A percentile compares a stretch with the other conserved stretches of the same genome.
Evolutionary conservation across 192 early-diverging fungal species (phyloP).

Genomic region (Rhizoclosmatium sp.): DNA sequence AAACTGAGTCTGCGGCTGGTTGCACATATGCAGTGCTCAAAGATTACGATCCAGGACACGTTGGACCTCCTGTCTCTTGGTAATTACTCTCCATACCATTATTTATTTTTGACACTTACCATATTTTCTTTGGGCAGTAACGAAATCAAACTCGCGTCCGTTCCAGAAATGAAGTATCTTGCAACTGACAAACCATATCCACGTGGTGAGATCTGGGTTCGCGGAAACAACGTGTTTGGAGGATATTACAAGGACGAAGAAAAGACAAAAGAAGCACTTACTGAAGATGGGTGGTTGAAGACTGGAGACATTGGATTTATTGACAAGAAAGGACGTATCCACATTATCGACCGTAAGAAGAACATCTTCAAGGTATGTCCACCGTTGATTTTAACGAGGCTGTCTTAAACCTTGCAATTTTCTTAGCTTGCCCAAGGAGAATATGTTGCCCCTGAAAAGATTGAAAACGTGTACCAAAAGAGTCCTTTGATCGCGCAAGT

Average conservation of each 20-base stretch:
- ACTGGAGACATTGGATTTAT: constrained; percentile 64
- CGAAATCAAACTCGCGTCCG: constrained; percentile 89
- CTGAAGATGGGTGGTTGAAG: constrained; percentile 56
- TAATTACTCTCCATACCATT: constrained; percentile 8
- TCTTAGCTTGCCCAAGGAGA: constrained; percentile 52
- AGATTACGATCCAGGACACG: constrained; percentile 79
- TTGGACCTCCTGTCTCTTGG: constrained; percentile 72
- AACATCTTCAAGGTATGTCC: constrained; percentile 60
- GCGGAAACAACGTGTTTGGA: constrained; percentile 76
- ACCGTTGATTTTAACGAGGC: neutral
- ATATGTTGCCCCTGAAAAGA: constrained; percentile 57
- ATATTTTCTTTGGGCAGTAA: constrained; percentile 21
- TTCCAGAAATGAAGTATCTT: constrained; percentile 87
- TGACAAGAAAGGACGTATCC: constrained; percentile 53
- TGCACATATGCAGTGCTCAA: constrained; percentile 53
- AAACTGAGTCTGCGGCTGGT: constrained; percentile 47
- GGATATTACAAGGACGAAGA: constrained; percentile 67
- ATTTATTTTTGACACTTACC: neutral
- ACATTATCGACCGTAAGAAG: constrained; percentile 61
- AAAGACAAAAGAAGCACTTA: constrained; percentile 60
- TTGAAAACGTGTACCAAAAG: constrained; percentile 66
- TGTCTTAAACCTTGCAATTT: neutral
- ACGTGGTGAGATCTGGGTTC: constrained; percentile 89
- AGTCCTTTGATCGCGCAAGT: constrained; percentile 82
- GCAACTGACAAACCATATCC: constrained; percentile 79